A percentile compares a stretch with the other conserved stretches of the same genome.
phyloP scores from a whole-genome alignment of 148 eudicot genomes.

The Fagopyrum tataricum region DNA sequence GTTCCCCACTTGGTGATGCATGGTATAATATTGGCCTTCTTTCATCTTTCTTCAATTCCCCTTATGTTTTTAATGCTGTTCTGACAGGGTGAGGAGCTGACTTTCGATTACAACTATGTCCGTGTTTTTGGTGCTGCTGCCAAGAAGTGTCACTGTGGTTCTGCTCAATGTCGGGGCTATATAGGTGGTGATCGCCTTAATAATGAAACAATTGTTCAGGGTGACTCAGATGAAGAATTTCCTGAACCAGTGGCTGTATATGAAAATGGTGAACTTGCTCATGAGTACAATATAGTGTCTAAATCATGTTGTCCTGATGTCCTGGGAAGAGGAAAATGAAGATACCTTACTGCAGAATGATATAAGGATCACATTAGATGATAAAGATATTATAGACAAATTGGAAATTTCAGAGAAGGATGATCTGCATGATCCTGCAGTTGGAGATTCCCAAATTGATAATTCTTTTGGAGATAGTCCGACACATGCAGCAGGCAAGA shows the following conservation, averaged over 20 bases:
- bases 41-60: not conserved
- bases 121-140: constrained; percentile 99
- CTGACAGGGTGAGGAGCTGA: constrained; percentile 86
- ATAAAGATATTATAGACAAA: constrained; percentile 15
- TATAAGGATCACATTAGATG: constrained; percentile 13
- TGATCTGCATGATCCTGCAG: constrained; percentile 18
- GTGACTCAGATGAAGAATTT: constrained; percentile 86
- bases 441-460: constrained; percentile 12
- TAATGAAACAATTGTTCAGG: constrained; percentile 63
- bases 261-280: constrained; percentile 47
- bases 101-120: constrained; percentile 92
- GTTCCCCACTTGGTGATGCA: not conserved
- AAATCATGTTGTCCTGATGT: constrained; percentile 22
- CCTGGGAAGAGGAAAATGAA: constrained; percentile 20
- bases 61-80: constrained; percentile 12
- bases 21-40: not conserved
- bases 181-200: constrained; percentile 82
- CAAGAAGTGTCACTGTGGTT: constrained; percentile 89
- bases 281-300: constrained; percentile 26
- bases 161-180: constrained; percentile 79
- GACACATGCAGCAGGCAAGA: constrained; percentile 20
- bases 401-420: constrained; percentile 18
- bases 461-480: constrained; percentile 20
- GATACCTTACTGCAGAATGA: constrained; percentile 15
- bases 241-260: constrained; percentile 65